phyloP scores from a whole-genome alignment of 371 early-diverging fungal genomes.

The Mucor velutinosus region DNA sequence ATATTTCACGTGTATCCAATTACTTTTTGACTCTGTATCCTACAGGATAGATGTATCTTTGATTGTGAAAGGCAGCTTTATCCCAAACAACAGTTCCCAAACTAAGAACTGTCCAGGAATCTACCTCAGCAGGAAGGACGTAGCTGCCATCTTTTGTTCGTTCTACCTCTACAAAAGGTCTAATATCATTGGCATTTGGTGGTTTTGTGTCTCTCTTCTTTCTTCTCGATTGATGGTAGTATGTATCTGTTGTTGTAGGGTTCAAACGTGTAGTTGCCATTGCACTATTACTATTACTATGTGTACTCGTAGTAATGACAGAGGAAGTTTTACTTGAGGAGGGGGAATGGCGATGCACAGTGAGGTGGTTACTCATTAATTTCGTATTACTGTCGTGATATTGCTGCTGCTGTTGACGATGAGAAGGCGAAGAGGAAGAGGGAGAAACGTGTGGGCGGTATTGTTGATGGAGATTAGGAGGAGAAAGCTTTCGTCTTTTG shows the following conservation, averaged over 20 bases:
- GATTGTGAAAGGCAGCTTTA: constrained; percentile 80
- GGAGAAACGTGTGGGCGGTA: not conserved
- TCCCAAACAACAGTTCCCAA: constrained; percentile 78
- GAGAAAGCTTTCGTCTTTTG: constrained; percentile 12
- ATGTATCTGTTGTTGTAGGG: constrained; percentile 29
- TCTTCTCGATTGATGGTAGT: constrained; percentile 39
- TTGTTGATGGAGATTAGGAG: not conserved
- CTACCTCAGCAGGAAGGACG: constrained; percentile 77
- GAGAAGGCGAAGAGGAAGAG: not conserved
- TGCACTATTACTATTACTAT: not conserved
- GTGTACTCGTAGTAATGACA: not conserved
- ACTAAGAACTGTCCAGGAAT: constrained; percentile 70
- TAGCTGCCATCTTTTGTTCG: constrained; percentile 65
- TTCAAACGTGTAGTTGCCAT: not conserved
- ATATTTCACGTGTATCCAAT: not conserved
- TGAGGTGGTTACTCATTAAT: not conserved
- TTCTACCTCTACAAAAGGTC: constrained; percentile 53
- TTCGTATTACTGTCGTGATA: not conserved
- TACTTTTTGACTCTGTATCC: constrained; percentile 73
- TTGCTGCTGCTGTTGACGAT: not conserved
- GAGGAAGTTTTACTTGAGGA: not conserved
- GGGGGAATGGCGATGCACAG: not conserved
- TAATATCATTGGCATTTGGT: constrained; percentile 40
- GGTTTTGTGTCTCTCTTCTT: constrained; percentile 47
- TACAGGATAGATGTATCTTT: constrained; percentile 91